A percentile compares a stretch with the other conserved stretches of the same genome.
These are phyloP conservation scores for Carnegiea gigantea DNA, from an alignment of 179 eudicot genomes.

Conservation along the genomic window DNA sequence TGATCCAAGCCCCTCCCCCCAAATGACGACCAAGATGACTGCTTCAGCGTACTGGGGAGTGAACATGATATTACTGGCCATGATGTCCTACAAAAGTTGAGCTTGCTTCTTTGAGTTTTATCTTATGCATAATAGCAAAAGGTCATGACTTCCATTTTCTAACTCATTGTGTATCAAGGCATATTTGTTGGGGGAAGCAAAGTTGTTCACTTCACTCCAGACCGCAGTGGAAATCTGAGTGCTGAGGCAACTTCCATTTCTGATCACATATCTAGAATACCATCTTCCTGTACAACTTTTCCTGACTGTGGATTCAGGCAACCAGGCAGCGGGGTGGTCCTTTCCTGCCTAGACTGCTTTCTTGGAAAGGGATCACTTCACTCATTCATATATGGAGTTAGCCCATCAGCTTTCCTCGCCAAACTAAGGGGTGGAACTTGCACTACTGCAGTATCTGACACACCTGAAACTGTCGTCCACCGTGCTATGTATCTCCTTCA, in stretches of 20 bases:
- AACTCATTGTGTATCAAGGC: constrained; percentile 41
- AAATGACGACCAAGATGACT: neutral
- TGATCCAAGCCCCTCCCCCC: too few relatives aligned
- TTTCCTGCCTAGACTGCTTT: constrained; percentile 91
- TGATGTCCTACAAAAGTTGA: neutral
- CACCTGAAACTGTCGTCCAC: constrained; percentile 60
- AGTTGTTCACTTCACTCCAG: constrained; percentile 89
- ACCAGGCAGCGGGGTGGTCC: constrained; percentile 75
- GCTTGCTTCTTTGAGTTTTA: neutral
- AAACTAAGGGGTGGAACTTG: constrained; percentile 97
- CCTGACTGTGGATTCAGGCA: constrained; percentile 97
- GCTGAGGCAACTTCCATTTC: constrained; percentile 36
- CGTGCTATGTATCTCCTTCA: constrained; percentile 94
- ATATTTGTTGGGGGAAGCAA: constrained; percentile 93
- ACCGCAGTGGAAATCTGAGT: constrained; percentile 29
- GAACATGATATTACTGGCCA: neutral
- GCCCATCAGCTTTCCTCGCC: constrained; percentile 74
- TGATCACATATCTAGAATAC: constrained; percentile 13
- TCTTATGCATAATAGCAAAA: neutral
- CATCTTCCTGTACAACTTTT: constrained; percentile 63
- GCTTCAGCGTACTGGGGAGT: neutral
- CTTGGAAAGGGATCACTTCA: constrained; percentile 75
- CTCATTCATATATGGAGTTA: constrained; percentile 79
- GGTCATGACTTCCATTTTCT: neutral
- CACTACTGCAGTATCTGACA: constrained; percentile 83